Evolutionary conservation across 2,329 filamentous ascomycete genomes (phyloP).

Genomic region (Alternaria ventricosa): DNA sequence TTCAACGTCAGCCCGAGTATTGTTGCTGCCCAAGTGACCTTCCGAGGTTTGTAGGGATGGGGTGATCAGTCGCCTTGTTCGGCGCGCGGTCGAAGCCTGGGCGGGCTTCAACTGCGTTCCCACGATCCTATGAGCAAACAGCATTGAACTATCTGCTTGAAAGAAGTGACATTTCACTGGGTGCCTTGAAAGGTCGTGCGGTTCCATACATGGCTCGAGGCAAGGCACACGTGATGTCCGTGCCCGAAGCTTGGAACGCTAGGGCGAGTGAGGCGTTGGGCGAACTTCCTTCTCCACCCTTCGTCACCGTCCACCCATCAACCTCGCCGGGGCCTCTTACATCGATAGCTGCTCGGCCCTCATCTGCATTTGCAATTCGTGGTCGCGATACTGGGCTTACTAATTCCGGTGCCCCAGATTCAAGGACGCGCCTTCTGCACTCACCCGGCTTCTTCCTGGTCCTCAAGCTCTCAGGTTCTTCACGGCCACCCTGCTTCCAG

Average conservation of each 20-base stretch:
- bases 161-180: background rate
- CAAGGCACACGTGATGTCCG: conserved; percentile 16
- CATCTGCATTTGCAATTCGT: conserved; percentile 27
- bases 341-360: conserved; percentile 24
- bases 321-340: conserved; percentile 22
- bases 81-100: background rate
- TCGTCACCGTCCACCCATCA: conserved; percentile 26
- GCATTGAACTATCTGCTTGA: background rate
- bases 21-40: conserved; percentile 19
- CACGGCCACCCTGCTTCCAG: conserved; percentile 25
- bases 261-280: conserved; percentile 17
- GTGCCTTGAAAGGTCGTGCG: conserved; percentile 3
- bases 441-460: conserved; percentile 20
- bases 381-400: conserved; percentile 21
- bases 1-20: conserved; percentile 9
- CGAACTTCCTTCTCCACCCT: conserved; percentile 18
- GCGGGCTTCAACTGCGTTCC: background rate
- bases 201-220: background rate
- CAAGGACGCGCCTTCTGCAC: conserved; percentile 17
- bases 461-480: conserved; percentile 27
- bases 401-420: conserved; percentile 6
- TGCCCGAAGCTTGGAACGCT: conserved; percentile 7
- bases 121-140: background rate
- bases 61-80: background rate
- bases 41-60: background rate